A percentile compares a stretch with the other conserved stretches of the same genome.
These are phyloP conservation scores for Mollisia scopiformis DNA, from an alignment of 2,329 filamentous ascomycete species.

Conservation along the genomic window DNA sequence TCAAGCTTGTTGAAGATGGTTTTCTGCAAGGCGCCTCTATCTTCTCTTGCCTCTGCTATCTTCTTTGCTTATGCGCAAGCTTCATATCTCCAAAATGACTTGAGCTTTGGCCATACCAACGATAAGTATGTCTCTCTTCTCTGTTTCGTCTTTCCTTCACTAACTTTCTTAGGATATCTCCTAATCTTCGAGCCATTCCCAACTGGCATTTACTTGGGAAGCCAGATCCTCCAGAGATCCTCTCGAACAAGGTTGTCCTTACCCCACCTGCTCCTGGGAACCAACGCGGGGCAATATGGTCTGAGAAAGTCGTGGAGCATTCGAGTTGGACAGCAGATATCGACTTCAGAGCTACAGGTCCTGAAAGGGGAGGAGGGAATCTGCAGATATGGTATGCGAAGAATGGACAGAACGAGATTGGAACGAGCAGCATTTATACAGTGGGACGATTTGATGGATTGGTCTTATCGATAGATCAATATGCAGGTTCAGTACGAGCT, in stretches of 20 bases:
- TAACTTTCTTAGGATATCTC: constrained; percentile 34
- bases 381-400: constrained; percentile 91
- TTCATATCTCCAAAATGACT: constrained; percentile 35
- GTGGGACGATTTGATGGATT: constrained; percentile 87
- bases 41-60: constrained; percentile 30
- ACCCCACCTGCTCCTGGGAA: constrained; percentile 88
- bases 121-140: constrained; percentile 31
- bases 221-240: constrained; percentile 60
- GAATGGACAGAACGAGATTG: constrained; percentile 66
- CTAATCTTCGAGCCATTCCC: constrained; percentile 33
- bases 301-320: constrained; percentile 62
- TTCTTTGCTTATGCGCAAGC: constrained; percentile 35
- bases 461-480: constrained; percentile 81
- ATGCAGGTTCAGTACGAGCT: constrained; percentile 63
- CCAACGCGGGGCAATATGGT: constrained; percentile 82
- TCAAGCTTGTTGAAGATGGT: constrained; percentile 24
- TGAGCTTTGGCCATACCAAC: constrained; percentile 46
- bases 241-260: constrained; percentile 90
- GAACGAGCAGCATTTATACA: constrained; percentile 80
- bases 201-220: constrained; percentile 40
- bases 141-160: not conserved
- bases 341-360: constrained; percentile 84
- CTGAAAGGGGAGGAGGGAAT: constrained; percentile 84
- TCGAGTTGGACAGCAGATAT: constrained; percentile 82
- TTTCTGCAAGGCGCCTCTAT: constrained; percentile 22